Conservation (phyloP, 768 basidiomycete genomes). For the Boletus tylopilopsis region DNA sequence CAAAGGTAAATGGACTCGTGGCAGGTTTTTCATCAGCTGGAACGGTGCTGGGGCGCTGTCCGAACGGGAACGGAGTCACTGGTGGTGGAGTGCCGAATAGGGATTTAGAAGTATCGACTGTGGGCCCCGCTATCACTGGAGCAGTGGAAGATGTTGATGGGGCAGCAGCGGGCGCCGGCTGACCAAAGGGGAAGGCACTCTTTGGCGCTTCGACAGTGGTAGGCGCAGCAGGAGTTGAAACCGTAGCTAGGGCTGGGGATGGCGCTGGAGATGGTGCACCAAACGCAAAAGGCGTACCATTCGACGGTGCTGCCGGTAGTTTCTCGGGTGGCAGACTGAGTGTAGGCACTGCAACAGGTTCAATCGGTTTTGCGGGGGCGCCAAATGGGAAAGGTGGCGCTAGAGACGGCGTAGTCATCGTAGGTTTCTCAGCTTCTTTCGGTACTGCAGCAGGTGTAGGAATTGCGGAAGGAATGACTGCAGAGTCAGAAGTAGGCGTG, state of each 20-base stretch:
- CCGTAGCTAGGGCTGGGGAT: not conserved
- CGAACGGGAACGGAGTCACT: constrained; percentile 43
- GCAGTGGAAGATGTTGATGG: constrained; percentile 7
- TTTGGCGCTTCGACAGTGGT: constrained; percentile 29
- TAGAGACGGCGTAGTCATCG: constrained; percentile 3
- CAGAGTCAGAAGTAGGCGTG: constrained; percentile 1
- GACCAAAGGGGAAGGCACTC: constrained; percentile 32
- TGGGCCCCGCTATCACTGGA: constrained; percentile 6
- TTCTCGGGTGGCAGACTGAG: constrained; percentile 8
- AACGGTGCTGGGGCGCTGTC: constrained; percentile 24
- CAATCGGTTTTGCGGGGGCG: constrained; percentile 18
- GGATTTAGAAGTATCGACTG: constrained; percentile 40
- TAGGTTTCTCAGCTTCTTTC: constrained; percentile 18
- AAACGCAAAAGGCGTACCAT: constrained; percentile 24
- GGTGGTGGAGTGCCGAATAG: constrained; percentile 34
- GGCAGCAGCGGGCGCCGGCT: constrained; percentile 7
- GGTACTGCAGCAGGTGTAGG: constrained; percentile 7
- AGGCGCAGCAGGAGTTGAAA: constrained; percentile 10
- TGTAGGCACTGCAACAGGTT: constrained; percentile 12
- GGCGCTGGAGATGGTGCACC: constrained; percentile 18
- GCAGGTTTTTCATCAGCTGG: constrained; percentile 23
- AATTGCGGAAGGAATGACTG: constrained; percentile 4
- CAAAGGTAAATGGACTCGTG: constrained; percentile 24
- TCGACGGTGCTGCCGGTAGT: constrained; percentile 5
- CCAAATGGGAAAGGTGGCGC: constrained; percentile 30